These are phyloP conservation scores for Neophaeococcomyces mojaviensis DNA, from an alignment of 2,329 filamentous ascomycete species.

Conservation along the genomic window DNA sequence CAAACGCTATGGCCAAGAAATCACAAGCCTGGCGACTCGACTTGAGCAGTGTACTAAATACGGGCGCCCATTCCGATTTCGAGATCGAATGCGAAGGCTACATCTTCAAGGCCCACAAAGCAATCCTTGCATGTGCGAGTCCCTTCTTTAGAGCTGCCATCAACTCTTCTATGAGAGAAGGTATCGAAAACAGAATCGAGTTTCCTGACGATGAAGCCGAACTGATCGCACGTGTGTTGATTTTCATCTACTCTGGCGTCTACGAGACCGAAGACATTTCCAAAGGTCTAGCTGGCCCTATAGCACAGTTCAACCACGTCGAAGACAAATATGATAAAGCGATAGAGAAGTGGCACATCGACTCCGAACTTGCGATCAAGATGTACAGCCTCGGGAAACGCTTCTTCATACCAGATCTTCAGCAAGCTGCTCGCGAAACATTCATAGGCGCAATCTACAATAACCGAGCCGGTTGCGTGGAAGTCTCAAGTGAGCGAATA, in stretches of 20 bases:
- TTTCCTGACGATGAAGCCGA: not conserved
- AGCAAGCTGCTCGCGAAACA: not conserved
- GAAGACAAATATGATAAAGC: not conserved
- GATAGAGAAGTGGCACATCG: not conserved
- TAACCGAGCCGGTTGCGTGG: not conserved
- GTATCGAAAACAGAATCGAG: not conserved
- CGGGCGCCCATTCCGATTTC: not conserved
- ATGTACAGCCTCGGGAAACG: not conserved
- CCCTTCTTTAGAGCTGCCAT: not conserved
- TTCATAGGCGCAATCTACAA: not conserved
- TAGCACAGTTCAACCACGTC: not conserved
- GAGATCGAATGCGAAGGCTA: slow-evolving; percentile 1
- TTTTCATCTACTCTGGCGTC: not conserved
- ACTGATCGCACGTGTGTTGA: not conserved
- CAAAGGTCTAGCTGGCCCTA: not conserved
- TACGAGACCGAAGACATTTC: not conserved
- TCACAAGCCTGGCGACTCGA: too few relatives aligned
- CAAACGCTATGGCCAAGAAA: too few relatives aligned
- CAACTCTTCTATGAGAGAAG: not conserved
- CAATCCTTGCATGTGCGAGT: not conserved
- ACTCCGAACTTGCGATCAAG: not conserved
- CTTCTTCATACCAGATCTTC: not conserved
- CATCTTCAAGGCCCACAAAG: not conserved
- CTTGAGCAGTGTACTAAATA: too few relatives aligned
- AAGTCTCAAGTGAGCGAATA: too few relatives aligned